These are phyloP conservation scores for Cryptosporidium ryanae DNA, from an alignment of 169 alveolate species.

Conservation along the genomic window DNA sequence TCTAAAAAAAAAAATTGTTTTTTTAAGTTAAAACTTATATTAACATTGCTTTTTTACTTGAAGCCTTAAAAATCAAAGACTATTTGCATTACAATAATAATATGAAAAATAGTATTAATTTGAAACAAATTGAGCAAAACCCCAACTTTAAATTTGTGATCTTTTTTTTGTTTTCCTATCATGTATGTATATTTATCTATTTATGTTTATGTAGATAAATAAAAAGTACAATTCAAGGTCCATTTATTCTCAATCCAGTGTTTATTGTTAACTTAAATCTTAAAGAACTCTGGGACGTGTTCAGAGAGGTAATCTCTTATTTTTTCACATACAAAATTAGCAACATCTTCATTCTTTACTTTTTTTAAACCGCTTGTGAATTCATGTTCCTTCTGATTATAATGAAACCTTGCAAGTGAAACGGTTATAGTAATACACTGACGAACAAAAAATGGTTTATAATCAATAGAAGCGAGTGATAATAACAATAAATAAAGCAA, in stretches of 20 bases:
- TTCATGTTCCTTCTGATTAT: not conserved
- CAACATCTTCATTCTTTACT: conserved; percentile 8
- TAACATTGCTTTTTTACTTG: no score
- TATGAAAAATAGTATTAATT: not conserved
- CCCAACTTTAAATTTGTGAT: no score
- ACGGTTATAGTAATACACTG: conserved; percentile 55
- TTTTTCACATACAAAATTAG: conserved; percentile 20
- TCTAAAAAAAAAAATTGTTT: no score
- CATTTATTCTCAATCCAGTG: no score
- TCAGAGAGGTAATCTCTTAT: conserved; percentile 23
- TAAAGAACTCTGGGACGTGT: conserved; percentile 59
- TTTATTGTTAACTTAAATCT: not conserved
- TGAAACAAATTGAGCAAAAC: not conserved
- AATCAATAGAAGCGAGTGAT: conserved; percentile 62
- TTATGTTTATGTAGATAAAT: no score
- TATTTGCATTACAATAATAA: not conserved
- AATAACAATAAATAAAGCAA: conserved; percentile 18
- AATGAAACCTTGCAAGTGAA: conserved; percentile 29
- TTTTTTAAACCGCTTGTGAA: not conserved
- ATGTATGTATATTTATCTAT: no score
- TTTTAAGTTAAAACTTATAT: no score
- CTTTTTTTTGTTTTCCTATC: no score
- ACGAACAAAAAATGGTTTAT: conserved; percentile 46
- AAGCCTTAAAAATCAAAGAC: not conserved
- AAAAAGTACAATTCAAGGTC: no score